Evolutionary conservation across 768 basidiomycete species (phyloP).

Genomic region (Termitomyces sp.): DNA sequence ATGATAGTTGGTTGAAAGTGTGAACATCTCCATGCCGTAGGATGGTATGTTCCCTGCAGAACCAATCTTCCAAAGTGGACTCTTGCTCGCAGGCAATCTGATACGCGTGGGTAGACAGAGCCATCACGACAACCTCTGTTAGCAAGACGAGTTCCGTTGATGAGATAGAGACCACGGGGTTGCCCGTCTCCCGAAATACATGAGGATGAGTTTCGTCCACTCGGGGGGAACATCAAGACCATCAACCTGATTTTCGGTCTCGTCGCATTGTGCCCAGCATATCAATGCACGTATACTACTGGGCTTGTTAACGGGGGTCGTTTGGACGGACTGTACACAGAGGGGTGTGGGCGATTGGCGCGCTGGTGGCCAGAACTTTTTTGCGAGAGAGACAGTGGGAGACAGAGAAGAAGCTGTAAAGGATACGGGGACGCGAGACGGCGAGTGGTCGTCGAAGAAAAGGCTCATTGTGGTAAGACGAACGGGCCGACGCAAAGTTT

Average conservation of each 20-base stretch:
- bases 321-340: conserved; percentile 14
- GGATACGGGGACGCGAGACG: conserved; percentile 23
- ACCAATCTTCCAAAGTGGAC: conserved; percentile 38
- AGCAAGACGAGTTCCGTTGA: conserved; percentile 30
- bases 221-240: conserved; percentile 36
- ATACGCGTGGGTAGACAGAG: conserved; percentile 49
- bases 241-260: conserved; percentile 35
- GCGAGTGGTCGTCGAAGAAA: conserved; percentile 22
- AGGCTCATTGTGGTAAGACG: conserved; percentile 21
- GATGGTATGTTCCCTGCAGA: conserved; percentile 38
- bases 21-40: conserved; percentile 49
- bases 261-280: conserved; percentile 31
- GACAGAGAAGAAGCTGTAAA: conserved; percentile 14
- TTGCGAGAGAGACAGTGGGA: conserved; percentile 26
- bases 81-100: conserved; percentile 31
- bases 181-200: conserved; percentile 25
- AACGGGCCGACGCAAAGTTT: conserved; percentile 3
- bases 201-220: conserved; percentile 35
- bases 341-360: conserved; percentile 9
- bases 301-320: neutral
- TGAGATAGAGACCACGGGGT: conserved; percentile 18
- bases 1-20: conserved; percentile 17
- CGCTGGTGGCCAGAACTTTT: conserved; percentile 26
- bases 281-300: conserved; percentile 14
- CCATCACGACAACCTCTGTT: conserved; percentile 50